Evolutionary conservation across 1,284 basidiomycete species (phyloP).

Genomic region (Cerrena zonata): DNA sequence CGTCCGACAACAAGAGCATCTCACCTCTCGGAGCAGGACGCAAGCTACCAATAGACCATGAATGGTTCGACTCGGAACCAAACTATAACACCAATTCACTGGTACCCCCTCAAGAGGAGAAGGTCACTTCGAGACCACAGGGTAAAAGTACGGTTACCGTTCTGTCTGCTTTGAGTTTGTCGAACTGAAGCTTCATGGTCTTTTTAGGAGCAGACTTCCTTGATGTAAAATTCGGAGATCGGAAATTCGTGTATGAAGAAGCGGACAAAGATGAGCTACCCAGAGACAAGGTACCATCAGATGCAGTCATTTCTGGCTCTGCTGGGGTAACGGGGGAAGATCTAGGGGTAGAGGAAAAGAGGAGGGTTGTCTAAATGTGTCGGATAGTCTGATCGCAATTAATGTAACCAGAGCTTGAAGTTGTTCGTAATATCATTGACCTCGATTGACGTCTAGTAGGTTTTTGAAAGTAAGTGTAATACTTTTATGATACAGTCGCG

Average conservation of each 20-base stretch:
- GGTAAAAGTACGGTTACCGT: background rate
- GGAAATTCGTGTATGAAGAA: background rate
- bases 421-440: too few species aligned
- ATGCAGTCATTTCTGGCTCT: constrained; percentile 4
- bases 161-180: background rate
- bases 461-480: too few species aligned
- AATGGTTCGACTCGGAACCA: background rate
- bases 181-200: background rate
- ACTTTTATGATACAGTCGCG: too few species aligned
- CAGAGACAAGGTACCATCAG: constrained; percentile 3
- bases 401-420: too few species aligned
- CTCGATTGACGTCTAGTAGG: too few species aligned
- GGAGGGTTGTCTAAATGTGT: background rate
- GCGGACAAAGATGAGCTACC: background rate
- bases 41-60: background rate
- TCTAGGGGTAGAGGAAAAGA: constrained; percentile 2
- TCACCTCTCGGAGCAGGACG: background rate
- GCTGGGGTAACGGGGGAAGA: constrained; percentile 8
- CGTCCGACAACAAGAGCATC: constrained; percentile 1
- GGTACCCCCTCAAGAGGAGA: background rate
- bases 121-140: background rate
- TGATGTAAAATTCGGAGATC: background rate
- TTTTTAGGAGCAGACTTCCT: background rate
- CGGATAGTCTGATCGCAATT: too few species aligned
- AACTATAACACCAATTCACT: background rate